Evolutionary conservation across 768 basidiomycete species (phyloP).

Genomic region (Leccinum olivaceopallidum): DNA sequence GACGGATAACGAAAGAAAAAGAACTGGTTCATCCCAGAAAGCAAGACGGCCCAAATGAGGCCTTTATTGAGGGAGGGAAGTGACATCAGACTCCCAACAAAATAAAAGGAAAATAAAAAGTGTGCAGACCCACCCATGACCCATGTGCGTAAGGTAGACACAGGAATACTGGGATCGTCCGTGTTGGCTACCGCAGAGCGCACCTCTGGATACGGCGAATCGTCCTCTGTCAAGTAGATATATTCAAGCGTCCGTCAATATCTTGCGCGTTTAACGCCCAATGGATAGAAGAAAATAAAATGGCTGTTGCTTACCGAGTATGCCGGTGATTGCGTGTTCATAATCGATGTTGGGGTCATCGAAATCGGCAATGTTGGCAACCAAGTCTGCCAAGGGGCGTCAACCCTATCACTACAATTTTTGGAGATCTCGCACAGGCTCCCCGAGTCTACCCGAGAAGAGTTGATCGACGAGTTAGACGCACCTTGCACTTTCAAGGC

Average conservation of each 20-base stretch:
- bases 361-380: slow-evolving; percentile 22
- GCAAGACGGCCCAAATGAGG: slow-evolving; percentile 52
- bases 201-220: slow-evolving; percentile 85
- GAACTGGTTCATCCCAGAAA: slow-evolving; percentile 78
- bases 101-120: too few relatives aligned
- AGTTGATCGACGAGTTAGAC: too few relatives aligned
- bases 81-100: not conserved
- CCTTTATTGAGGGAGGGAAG: slow-evolving; percentile 14
- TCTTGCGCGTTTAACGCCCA: not conserved
- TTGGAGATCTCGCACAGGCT: not conserved
- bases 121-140: slow-evolving; percentile 40
- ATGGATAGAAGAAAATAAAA: not conserved
- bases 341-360: slow-evolving; percentile 40
- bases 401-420: not conserved
- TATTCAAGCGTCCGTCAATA: not conserved
- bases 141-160: slow-evolving; percentile 60
- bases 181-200: slow-evolving; percentile 74
- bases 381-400: not conserved
- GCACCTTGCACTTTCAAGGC: slow-evolving; percentile 6
- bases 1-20: slow-evolving; percentile 72
- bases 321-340: slow-evolving; percentile 14
- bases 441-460: not conserved
- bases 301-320: slow-evolving; percentile 16
- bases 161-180: slow-evolving; percentile 67
- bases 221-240: slow-evolving; percentile 50